Evolutionary conservation across 176 grass and related monocot genomes (phyloP), one percentile per base, ranked within the genome.

Genomic region (Paspalum vaginatum): DNA sequence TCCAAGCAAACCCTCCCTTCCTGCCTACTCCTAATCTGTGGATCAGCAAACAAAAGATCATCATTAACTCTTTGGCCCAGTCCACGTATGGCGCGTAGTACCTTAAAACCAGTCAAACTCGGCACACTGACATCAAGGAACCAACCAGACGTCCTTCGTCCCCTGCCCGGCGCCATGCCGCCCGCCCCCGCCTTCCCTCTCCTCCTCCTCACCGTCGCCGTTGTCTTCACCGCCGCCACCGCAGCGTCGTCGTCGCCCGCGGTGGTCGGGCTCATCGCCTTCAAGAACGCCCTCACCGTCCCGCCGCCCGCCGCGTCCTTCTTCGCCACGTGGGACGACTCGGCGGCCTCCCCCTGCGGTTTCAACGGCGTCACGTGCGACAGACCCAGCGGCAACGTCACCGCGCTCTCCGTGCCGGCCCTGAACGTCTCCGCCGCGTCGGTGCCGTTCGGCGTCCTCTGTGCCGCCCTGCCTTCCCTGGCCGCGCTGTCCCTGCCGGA

Each of bases 341-440:
- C 32, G 2, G 46, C 57, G 0, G 11, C 77, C 17, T 18, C 83
- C 8, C 79, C 90, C 3, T 95, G 92, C 86, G 70, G 5, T 11
- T 93, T 98, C 89, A 48, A 80, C 25, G 92, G 92, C 21, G 81
- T 95, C 65, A 7, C 25, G 0, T 98, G 95, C 75, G 68, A 60
- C 64, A 27, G 61, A 13, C 25, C 68, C 26, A 40, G 37, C 52
- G 11, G 68, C 74, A 22, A 41, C 7, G 86, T 98, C 48, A 76
- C 72, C 7, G 63, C 22, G 2, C 41, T 95, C 25, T 12, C 67
- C 71, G 12, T 93, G 0, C 14, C 1, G 1, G 11, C 5, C 0
- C 16, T 39, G 6, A 62, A 57, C 16, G 16, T 95, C 20, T 45
- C 70, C 15, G 18, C 53, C 20, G 16, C 3, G 15, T 45, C 61